Conservation (phyloP, 179 eudicot species). For the Heliamphora pulchella region DNA sequence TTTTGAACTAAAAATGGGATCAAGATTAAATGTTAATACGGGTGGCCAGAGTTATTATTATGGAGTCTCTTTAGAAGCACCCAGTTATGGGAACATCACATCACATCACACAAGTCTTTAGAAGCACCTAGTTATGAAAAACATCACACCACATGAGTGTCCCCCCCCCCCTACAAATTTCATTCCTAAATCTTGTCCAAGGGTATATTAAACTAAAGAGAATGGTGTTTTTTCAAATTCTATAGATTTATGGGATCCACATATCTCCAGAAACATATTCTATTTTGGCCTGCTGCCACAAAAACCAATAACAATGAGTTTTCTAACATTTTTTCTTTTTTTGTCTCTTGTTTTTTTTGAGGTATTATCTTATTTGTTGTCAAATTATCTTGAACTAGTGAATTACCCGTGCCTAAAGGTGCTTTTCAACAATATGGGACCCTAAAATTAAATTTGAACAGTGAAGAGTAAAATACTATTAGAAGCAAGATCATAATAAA, state of each 20-base stretch:
- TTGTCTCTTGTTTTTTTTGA: not conserved
- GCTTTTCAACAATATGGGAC: too few relatives aligned
- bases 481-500: too few relatives aligned
- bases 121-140: not conserved
- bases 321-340: too few relatives aligned
- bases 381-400: not conserved
- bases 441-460: too few relatives aligned
- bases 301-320: not conserved
- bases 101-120: not conserved
- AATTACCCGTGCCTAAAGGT: too few relatives aligned
- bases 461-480: too few relatives aligned
- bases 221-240: not conserved
- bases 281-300: not conserved
- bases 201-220: not conserved
- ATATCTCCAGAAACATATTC: not conserved
- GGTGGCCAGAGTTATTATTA: not conserved
- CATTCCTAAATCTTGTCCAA: not conserved
- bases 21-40: not conserved
- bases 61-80: not conserved
- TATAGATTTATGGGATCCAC: not conserved
- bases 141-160: not conserved
- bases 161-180: not conserved
- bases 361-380: not conserved
- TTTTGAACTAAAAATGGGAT: slow-evolving; percentile 3
- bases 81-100: not conserved